These are phyloP conservation scores for Schwanniomyces vanrijiae DNA, from an alignment of 805 yeast species.

Conservation along the genomic window DNA sequence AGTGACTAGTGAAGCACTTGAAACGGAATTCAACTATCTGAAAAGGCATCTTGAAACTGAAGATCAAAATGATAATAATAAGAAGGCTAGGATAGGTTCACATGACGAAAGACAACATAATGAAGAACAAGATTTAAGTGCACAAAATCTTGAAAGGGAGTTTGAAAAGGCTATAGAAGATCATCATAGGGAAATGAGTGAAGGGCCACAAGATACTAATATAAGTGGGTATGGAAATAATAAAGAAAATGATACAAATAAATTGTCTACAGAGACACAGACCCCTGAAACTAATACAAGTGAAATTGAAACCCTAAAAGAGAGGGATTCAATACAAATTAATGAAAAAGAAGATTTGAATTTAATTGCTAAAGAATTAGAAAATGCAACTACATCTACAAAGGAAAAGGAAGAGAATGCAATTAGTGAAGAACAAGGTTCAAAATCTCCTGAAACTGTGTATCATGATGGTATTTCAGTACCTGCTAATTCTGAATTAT, in stretches of 20 bases:
- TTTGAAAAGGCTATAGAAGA: conserved; percentile 19
- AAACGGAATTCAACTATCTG: background rate
- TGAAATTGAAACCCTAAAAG: conserved; percentile 1
- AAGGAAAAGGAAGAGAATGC: conserved; percentile 1
- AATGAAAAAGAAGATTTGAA: conserved; percentile 26
- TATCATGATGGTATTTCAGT: conserved; percentile 21
- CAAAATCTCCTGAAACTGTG: conserved; percentile 11
- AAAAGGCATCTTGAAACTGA: conserved; percentile 1
- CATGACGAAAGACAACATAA: background rate
- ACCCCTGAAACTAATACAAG: background rate
- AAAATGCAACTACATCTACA: conserved; percentile 26
- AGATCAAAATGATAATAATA: background rate
- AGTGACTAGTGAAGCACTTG: conserved; percentile 1
- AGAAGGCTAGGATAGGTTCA: background rate
- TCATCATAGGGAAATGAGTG: conserved; percentile 12
- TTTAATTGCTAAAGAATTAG: conserved; percentile 32
- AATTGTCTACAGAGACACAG: background rate
- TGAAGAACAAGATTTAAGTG: conserved; percentile 1
- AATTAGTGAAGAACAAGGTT: background rate
- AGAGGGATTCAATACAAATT: background rate
- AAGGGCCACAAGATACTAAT: conserved; percentile 5
- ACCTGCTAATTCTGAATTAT: conserved; percentile 43
- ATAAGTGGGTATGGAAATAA: background rate
- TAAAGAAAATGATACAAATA: background rate
- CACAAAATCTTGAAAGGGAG: conserved; percentile 12